These are phyloP conservation scores for Inonotus obliquus DNA, from an alignment of 1,284 basidiomycete species.

Conservation along the genomic window DNA sequence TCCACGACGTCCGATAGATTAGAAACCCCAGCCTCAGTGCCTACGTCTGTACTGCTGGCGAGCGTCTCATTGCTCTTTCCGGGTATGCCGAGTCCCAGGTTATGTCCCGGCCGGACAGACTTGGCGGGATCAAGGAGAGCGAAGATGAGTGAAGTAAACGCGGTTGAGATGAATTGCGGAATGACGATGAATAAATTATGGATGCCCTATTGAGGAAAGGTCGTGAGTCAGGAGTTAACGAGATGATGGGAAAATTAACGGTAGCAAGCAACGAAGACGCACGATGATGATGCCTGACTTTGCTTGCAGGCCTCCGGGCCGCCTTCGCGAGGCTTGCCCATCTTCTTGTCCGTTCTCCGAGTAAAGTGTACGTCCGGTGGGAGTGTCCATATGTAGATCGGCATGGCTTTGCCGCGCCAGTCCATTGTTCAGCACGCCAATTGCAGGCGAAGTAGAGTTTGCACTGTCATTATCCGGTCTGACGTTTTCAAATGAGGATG, in stretches of 20 bases:
- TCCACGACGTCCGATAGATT: constrained; percentile 2
- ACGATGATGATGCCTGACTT: constrained; percentile 91
- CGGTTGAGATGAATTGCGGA: constrained; percentile 68
- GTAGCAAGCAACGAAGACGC: constrained; percentile 25
- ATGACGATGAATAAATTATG: constrained; percentile 89
- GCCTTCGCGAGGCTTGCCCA: constrained; percentile 1
- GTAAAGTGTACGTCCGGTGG: constrained; percentile 19
- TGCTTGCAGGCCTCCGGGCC: constrained; percentile 47
- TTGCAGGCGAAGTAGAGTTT: not conserved
- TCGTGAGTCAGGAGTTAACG: not conserved
- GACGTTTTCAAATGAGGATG: constrained; percentile 20
- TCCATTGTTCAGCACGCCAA: constrained; percentile 39
- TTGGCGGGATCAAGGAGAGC: constrained; percentile 57
- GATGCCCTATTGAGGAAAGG: constrained; percentile 58
- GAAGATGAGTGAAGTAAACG: constrained; percentile 61
- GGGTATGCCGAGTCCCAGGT: constrained; percentile 6
- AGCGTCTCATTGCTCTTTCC: constrained; percentile 21
- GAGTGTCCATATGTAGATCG: constrained; percentile 16
- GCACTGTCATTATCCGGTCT: not conserved
- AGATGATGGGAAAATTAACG: not conserved
- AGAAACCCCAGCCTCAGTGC: not conserved
- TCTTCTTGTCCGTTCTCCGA: not conserved
- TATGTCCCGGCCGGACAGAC: constrained; percentile 34
- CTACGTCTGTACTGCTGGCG: not conserved
- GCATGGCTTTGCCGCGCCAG: constrained; percentile 41